These are phyloP conservation scores for Thecaphora thlaspeos DNA, from an alignment of 1,284 basidiomycete genomes.

Conservation along the genomic window DNA sequence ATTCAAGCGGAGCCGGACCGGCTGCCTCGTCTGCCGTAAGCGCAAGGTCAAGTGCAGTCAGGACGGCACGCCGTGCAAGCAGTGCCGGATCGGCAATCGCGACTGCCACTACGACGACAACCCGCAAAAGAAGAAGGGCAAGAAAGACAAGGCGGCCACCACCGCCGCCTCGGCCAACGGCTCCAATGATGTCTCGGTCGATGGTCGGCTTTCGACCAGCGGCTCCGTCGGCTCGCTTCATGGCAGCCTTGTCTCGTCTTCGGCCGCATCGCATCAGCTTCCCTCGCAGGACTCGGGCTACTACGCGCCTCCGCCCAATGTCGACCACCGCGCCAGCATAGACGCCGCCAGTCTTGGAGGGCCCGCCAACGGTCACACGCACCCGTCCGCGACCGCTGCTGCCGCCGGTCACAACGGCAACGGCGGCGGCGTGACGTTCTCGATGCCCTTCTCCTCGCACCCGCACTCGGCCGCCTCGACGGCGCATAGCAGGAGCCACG, in stretches of 20 bases:
- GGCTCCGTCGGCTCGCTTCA: neutral
- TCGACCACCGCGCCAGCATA: neutral
- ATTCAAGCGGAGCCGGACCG: conserved; percentile 48
- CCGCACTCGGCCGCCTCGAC: conserved; percentile 9
- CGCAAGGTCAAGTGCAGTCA: conserved; percentile 52
- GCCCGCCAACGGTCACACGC: conserved; percentile 1
- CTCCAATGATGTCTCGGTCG: neutral
- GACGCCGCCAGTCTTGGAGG: neutral
- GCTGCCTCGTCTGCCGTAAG: conserved; percentile 51
- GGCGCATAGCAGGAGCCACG: conserved; percentile 20
- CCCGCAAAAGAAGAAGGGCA: conserved; percentile 41
- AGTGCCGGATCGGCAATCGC: conserved; percentile 49
- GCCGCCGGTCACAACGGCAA: conserved; percentile 12
- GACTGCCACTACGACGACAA: conserved; percentile 50
- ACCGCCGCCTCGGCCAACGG: neutral
- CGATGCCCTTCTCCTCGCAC: conserved; percentile 29
- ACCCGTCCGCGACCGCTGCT: conserved; percentile 8
- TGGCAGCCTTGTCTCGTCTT: no score
- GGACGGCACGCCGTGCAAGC: conserved; percentile 51
- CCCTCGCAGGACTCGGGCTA: neutral
- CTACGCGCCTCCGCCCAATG: neutral
- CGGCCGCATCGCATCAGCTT: neutral
- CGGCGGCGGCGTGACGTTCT: conserved; percentile 28
- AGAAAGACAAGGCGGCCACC: conserved; percentile 23
- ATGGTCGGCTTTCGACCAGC: neutral